Percentiles rank a stretch among this genome's conserved stretches.
These are phyloP conservation scores for Zymoseptoria pseudotritici DNA, from an alignment of 2,329 filamentous ascomycete species.

Conservation along the genomic window DNA sequence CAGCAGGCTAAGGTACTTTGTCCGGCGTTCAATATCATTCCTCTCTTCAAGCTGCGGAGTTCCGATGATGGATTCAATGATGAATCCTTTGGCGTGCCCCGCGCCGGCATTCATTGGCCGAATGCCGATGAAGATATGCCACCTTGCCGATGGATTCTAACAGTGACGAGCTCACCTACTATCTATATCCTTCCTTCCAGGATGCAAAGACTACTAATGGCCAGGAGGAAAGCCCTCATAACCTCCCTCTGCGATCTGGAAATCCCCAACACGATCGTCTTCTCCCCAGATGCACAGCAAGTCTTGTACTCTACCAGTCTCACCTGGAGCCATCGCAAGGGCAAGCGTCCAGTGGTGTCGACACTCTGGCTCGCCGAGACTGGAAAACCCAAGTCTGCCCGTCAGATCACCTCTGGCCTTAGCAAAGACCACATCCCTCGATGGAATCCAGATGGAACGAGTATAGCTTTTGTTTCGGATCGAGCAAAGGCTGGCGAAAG, in stretches of 20 bases:
- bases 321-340: constrained; percentile 12
- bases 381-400: constrained; percentile 18
- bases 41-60: too few species aligned
- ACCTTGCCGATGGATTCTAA: too few species aligned
- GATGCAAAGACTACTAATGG: background rate
- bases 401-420: constrained; percentile 22
- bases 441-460: constrained; percentile 24
- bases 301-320: constrained; percentile 22
- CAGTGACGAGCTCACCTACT: too few species aligned
- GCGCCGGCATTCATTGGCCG: too few species aligned
- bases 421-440: constrained; percentile 20
- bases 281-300: constrained; percentile 20
- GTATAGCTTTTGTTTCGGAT: constrained; percentile 32
- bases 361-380: constrained; percentile 25
- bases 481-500: constrained; percentile 25
- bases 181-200: too few species aligned
- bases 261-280: constrained; percentile 16
- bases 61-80: too few species aligned
- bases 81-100: too few species aligned
- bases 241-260: constrained; percentile 20
- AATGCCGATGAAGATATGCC: too few species aligned
- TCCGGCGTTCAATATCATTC: background rate
- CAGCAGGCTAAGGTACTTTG: too few species aligned
- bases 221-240: constrained; percentile 1
- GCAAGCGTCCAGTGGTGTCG: constrained; percentile 13